phyloP scores from a whole-genome alignment of 768 basidiomycete species.

The Gelatoporia subvermispora region DNA sequence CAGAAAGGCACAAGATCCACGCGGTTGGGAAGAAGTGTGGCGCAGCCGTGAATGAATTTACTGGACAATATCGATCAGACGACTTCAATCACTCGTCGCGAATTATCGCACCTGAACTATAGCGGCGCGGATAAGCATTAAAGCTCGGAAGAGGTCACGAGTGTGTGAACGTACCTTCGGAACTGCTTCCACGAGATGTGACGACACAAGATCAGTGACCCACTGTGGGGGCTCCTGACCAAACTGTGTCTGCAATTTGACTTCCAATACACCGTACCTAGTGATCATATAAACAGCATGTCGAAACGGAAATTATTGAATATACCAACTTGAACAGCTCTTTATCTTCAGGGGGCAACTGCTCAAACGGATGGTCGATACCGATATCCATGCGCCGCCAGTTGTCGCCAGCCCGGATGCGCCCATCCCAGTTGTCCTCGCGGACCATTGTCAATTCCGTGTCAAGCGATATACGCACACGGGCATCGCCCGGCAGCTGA shows the following conservation, averaged over 20 bases:
- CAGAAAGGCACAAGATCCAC: conserved; percentile 98
- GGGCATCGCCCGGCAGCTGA: conserved; percentile 97
- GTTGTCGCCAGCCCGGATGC: conserved; percentile 71
- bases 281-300: neutral
- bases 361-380: conserved; percentile 86
- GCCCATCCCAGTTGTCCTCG: conserved; percentile 95
- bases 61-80: conserved; percentile 32
- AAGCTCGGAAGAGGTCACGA: neutral
- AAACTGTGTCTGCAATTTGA: conserved; percentile 93
- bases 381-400: conserved; percentile 95
- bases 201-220: conserved; percentile 94
- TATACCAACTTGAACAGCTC: conserved; percentile 79
- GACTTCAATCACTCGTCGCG: neutral
- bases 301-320: neutral
- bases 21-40: conserved; percentile 85
- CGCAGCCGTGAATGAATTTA: conserved; percentile 96
- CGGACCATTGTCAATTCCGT: conserved; percentile 92
- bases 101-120: conserved; percentile 13
- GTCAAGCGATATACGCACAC: conserved; percentile 96
- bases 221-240: conserved; percentile 95
- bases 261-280: conserved; percentile 90
- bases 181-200: conserved; percentile 93
- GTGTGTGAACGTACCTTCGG: conserved; percentile 72
- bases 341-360: conserved; percentile 70
- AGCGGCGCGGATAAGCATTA: neutral